Percentiles rank a stretch among this genome's conserved stretches.
Evolutionary conservation across 495 filamentous ascomycete species (phyloP).

Genomic region (Hypoxylon cercidicola): DNA sequence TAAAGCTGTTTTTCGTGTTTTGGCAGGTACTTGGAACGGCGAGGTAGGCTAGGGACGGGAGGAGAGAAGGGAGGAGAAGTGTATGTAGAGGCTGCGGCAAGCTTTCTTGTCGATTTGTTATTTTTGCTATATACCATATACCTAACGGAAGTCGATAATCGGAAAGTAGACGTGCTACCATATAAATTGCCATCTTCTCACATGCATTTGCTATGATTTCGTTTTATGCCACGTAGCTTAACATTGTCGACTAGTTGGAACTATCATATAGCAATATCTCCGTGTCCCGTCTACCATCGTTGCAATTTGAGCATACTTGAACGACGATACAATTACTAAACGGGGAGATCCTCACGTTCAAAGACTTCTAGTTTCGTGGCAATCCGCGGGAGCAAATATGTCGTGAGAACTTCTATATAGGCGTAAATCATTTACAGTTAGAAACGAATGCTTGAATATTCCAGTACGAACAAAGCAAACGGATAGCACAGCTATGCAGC

Average conservation of each 20-base stretch:
- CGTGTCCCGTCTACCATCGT: too few relatives aligned
- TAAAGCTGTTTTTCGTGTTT: slow-evolving; percentile 27
- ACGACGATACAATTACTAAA: too few relatives aligned
- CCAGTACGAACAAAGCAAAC: slow-evolving; percentile 8
- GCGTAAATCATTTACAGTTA: slow-evolving; percentile 23
- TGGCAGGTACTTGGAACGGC: neutral
- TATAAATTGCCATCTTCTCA: too few relatives aligned
- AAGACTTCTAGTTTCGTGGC: neutral
- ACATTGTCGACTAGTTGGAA: too few relatives aligned
- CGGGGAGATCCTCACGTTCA: neutral
- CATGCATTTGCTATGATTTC: too few relatives aligned
- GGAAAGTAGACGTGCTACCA: slow-evolving; percentile 1
- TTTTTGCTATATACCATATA: slow-evolving; percentile 33
- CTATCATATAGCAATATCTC: too few relatives aligned
- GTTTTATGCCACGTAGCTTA: too few relatives aligned
- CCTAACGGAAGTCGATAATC: slow-evolving; percentile 1
- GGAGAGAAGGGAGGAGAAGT: neutral
- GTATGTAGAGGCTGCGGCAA: neutral
- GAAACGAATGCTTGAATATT: slow-evolving; percentile 25
- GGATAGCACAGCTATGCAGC: neutral
- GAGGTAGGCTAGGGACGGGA: neutral
- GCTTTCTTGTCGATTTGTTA: slow-evolving; percentile 3
- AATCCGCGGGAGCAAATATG: slow-evolving; percentile 1
- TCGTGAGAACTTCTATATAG: slow-evolving; percentile 14
- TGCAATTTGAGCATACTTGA: too few relatives aligned